Conservation (phyloP, 345 rosid genomes). For the Lagerstroemia speciosa region DNA sequence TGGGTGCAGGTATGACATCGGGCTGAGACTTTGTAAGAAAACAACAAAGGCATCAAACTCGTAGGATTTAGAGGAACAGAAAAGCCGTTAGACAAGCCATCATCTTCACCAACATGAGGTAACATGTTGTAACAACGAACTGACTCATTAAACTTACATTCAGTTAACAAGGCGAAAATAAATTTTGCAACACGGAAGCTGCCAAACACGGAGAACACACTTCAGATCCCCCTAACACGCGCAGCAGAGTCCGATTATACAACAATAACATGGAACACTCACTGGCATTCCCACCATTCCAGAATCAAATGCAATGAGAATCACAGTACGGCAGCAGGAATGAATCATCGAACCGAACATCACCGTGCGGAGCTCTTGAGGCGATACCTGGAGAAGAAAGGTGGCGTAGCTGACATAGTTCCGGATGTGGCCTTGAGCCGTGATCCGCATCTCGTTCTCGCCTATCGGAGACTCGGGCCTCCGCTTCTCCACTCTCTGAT, state of each 20-base stretch:
- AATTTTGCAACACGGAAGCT: neutral
- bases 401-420: slow-evolving; percentile 86
- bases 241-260: neutral
- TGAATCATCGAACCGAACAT: neutral
- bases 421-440: slow-evolving; percentile 66
- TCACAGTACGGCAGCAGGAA: neutral
- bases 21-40: neutral
- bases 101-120: neutral
- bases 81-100: neutral
- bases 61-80: neutral
- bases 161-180: neutral
- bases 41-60: neutral
- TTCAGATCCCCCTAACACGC: neutral
- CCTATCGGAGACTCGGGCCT: slow-evolving; percentile 67
- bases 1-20: neutral
- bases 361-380: neutral
- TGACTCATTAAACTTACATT: neutral
- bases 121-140: neutral
- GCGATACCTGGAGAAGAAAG: slow-evolving; percentile 24
- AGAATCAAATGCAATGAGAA: neutral
- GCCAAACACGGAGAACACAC: neutral
- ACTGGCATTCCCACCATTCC: neutral
- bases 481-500: slow-evolving; percentile 77
- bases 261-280: neutral
- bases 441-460: slow-evolving; percentile 97